phyloP scores from a whole-genome alignment of 1,284 basidiomycete genomes.

The Trichosporon sp. region DNA sequence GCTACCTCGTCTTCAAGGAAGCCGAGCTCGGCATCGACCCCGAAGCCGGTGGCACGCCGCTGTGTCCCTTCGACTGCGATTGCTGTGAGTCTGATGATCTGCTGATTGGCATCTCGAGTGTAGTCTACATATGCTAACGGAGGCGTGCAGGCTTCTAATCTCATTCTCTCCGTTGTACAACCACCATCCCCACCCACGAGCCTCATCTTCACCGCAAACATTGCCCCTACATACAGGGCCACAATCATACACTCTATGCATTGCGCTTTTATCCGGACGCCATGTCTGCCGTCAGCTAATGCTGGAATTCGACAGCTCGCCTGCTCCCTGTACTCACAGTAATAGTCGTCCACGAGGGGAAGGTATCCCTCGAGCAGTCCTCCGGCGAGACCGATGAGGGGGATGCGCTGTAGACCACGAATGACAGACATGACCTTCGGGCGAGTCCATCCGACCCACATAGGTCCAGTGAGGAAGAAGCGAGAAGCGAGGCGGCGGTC shows the following conservation, averaged over 20 bases:
- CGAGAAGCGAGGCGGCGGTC: constrained; percentile 71
- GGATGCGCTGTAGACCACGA: constrained; percentile 57
- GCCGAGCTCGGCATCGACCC: constrained; percentile 71
- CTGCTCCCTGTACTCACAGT: constrained; percentile 60
- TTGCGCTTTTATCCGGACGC: background rate
- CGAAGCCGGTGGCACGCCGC: constrained; percentile 63
- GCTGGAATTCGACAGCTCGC: background rate
- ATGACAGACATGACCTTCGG: constrained; percentile 65
- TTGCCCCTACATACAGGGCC: background rate
- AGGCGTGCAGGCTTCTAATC: constrained; percentile 53
- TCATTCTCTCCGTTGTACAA: constrained; percentile 15
- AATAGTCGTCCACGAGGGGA: constrained; percentile 87
- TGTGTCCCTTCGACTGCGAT: constrained; percentile 68
- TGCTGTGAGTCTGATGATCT: constrained; percentile 59
- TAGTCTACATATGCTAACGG: constrained; percentile 15
- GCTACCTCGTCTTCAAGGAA: constrained; percentile 77
- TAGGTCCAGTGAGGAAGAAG: constrained; percentile 78
- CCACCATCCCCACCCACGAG: background rate
- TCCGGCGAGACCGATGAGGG: constrained; percentile 68
- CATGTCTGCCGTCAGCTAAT: constrained; percentile 13
- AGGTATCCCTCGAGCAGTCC: constrained; percentile 82
- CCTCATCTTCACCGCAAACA: background rate
- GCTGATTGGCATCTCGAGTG: background rate
- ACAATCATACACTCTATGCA: background rate
- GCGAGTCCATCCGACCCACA: constrained; percentile 83